These are phyloP conservation scores for Heritiera fomes DNA, from an alignment of 345 rosid species.

Conservation along the genomic window DNA sequence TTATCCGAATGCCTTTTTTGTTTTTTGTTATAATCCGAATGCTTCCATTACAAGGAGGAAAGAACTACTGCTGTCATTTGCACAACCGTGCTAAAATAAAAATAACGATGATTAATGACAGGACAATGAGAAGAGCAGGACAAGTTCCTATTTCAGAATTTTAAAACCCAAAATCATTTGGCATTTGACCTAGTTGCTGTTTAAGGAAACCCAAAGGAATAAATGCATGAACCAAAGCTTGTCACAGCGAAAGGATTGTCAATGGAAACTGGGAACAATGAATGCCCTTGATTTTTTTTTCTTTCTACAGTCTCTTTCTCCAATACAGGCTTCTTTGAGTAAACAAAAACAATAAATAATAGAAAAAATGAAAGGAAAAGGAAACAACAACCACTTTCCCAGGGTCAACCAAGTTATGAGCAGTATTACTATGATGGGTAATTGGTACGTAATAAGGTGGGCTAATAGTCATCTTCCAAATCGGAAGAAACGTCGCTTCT, in stretches of 20 bases:
- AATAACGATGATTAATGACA: not conserved
- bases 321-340: slow-evolving; percentile 18
- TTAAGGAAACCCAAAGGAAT: slow-evolving; percentile 30
- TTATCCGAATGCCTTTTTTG: not conserved
- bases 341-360: slow-evolving; percentile 6
- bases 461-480: slow-evolving; percentile 39
- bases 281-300: slow-evolving; percentile 26
- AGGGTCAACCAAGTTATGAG: no score
- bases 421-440: slow-evolving; percentile 28
- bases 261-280: slow-evolving; percentile 20
- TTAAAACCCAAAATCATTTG: slow-evolving; percentile 20
- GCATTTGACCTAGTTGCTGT: slow-evolving; percentile 24
- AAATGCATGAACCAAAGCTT: slow-evolving; percentile 30
- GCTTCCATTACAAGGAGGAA: not conserved
- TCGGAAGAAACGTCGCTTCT: slow-evolving; percentile 44
- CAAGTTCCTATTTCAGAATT: slow-evolving; percentile 31
- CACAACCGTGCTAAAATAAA: not conserved
- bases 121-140: slow-evolving; percentile 12
- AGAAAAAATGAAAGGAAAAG: not conserved
- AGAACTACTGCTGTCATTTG: not conserved
- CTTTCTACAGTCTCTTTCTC: not conserved
- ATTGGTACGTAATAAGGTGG: slow-evolving; percentile 39
- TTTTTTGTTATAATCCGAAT: not conserved
- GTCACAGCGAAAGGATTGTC: slow-evolving; percentile 36
- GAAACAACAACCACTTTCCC: not conserved